Conservation (phyloP, 805 yeast genomes). For the Lachancea thermotolerans region DNA sequence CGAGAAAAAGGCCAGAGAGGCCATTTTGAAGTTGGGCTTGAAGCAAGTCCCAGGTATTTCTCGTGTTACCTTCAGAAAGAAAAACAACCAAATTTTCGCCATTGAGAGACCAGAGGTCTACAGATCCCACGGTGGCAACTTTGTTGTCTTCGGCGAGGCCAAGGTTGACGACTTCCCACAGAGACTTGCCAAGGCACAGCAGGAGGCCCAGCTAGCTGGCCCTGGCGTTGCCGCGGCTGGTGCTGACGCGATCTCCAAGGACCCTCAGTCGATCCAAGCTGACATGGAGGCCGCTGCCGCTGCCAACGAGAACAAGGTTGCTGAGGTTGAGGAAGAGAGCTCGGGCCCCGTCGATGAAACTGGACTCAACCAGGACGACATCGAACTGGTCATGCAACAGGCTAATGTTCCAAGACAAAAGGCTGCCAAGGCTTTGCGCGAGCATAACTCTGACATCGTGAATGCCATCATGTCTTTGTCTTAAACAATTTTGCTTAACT, state of each 20-base stretch:
- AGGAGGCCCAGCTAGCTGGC: slow-evolving; percentile 44
- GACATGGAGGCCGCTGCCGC: slow-evolving; percentile 66
- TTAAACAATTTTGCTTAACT: slow-evolving; percentile 8
- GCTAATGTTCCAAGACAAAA: slow-evolving; percentile 81
- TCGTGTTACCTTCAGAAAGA: slow-evolving; percentile 93
- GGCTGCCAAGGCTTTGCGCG: slow-evolving; percentile 86
- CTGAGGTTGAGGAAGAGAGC: slow-evolving; percentile 38
- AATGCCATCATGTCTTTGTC: slow-evolving; percentile 87
- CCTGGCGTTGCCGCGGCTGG: slow-evolving; percentile 39
- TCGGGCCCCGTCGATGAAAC: slow-evolving; percentile 74
- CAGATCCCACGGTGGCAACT: slow-evolving; percentile 89
- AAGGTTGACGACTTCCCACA: slow-evolving; percentile 90
- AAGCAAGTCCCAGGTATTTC: slow-evolving; percentile 86
- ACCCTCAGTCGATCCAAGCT: slow-evolving; percentile 75
- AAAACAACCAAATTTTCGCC: slow-evolving; percentile 85
- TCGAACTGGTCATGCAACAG: slow-evolving; percentile 84
- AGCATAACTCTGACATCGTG: slow-evolving; percentile 89
- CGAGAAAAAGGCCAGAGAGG: slow-evolving; percentile 93
- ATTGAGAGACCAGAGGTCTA: slow-evolving; percentile 92
- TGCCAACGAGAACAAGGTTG: slow-evolving; percentile 38
- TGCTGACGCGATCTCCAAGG: slow-evolving; percentile 45
- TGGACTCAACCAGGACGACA: slow-evolving; percentile 76
- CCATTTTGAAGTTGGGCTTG: slow-evolving; percentile 80
- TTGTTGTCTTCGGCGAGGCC: slow-evolving; percentile 96
- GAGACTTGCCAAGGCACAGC: slow-evolving; percentile 78